A percentile compares a stretch with the other conserved stretches of the same genome.
Evolutionary conservation across 2,329 filamentous ascomycete species (phyloP).

Genomic region (Diaporthe batatas): DNA sequence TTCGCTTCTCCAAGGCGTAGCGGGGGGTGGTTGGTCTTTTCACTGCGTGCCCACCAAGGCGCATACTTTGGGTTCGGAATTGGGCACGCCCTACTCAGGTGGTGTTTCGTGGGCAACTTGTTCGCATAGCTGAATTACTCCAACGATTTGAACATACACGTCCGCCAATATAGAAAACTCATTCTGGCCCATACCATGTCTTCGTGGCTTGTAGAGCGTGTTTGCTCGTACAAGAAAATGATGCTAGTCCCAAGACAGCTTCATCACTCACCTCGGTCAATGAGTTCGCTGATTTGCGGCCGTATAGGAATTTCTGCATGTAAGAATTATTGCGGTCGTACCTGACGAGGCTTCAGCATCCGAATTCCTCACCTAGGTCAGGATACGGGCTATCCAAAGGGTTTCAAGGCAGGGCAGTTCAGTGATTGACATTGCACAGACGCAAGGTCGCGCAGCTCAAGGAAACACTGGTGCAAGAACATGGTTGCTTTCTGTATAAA

Average conservation of each 20-base stretch:
- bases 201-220: background rate
- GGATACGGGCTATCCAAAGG: background rate
- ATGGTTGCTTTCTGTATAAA: background rate
- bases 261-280: background rate
- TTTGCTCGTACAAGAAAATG: background rate
- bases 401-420: background rate
- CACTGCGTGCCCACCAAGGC: constrained; percentile 13
- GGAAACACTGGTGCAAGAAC: background rate
- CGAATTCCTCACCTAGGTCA: background rate
- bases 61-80: constrained; percentile 24
- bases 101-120: constrained; percentile 21
- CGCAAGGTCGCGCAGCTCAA: background rate
- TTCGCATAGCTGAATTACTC: constrained; percentile 31
- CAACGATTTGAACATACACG: background rate
- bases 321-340: background rate
- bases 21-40: constrained; percentile 23
- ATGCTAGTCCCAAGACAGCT: background rate
- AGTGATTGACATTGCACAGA: background rate
- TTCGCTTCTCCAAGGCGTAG: constrained; percentile 4
- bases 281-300: background rate
- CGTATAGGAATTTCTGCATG: too few species aligned
- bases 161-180: constrained; percentile 9
- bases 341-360: background rate
- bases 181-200: background rate
- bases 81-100: constrained; percentile 28